phyloP scores from a whole-genome alignment of 1,284 basidiomycete species.

The Trichosporon sp. region DNA sequence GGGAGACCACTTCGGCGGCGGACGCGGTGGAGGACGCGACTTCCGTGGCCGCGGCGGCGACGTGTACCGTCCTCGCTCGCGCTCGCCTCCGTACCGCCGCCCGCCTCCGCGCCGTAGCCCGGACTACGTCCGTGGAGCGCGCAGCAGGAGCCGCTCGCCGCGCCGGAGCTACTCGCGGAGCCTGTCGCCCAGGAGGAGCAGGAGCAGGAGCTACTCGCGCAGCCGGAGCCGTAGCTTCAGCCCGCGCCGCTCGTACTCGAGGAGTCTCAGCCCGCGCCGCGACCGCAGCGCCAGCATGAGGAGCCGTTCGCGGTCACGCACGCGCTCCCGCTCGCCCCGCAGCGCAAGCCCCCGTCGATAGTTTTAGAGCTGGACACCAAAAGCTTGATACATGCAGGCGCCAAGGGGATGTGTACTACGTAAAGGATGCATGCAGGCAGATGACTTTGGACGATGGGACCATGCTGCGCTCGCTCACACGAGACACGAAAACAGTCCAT shows the following conservation, averaged over 20 bases:
- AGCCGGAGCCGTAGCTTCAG: slow-evolving; percentile 10
- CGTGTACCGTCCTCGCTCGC: slow-evolving; percentile 17
- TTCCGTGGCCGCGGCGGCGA: slow-evolving; percentile 4
- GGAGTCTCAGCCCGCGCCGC: slow-evolving; percentile 3
- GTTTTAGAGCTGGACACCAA: background rate
- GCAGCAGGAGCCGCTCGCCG: slow-evolving; percentile 11
- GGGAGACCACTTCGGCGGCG: background rate
- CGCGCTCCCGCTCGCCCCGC: slow-evolving; percentile 4
- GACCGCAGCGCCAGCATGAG: slow-evolving; percentile 15
- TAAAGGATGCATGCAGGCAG: background rate
- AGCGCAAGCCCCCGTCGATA: slow-evolving; percentile 13
- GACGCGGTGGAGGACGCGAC: slow-evolving; percentile 10
- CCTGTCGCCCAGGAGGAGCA: background rate
- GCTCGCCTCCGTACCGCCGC: slow-evolving; percentile 17
- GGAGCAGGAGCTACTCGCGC: slow-evolving; percentile 10
- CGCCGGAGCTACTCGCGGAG: slow-evolving; percentile 6
- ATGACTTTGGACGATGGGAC: background rate
- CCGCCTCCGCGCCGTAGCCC: slow-evolving; percentile 17
- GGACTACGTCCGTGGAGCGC: slow-evolving; percentile 20
- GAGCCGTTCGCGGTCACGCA: slow-evolving; percentile 6
- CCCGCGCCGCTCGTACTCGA: slow-evolving; percentile 1
- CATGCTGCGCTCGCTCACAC: background rate
- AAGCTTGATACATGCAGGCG: background rate
- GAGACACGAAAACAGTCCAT: background rate
- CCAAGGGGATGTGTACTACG: background rate